Base-by-base conservation (phyloP, 257 asterid genomes). In the Cinchona pubescens region DNA sequence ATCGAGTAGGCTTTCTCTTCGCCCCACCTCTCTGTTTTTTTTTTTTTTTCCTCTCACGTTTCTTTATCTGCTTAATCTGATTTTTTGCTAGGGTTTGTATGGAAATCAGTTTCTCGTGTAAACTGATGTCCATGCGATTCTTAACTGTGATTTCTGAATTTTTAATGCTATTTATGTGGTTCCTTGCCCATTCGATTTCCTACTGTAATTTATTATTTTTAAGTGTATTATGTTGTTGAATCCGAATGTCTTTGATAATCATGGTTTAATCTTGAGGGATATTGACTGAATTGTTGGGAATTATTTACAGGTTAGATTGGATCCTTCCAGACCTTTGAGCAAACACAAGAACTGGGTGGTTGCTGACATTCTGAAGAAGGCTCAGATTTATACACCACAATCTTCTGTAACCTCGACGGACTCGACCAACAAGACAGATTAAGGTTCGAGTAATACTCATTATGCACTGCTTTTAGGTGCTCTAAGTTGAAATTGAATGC, bases 261-360 rank as follows among this genome's bases (percentile, higher is more conserved):
- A 19, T 1, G 29, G 13, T 53, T 46, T 40, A 11, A 3, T 8
- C 6, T 21, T 53, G 35, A 10, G 11, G 18, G 67, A 67, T 32
- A 23, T 11, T 11, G 43, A 56, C 13, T 34, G 40, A 18, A 8
- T 35, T n/a, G 3, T 19, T 15, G 21, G 19, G 48, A 18, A 45
- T 4, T n/a, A n/a, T 45, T 53, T 18, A 69, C 92, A 92, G 97
- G 97, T 89, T 75, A 89, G 75, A 78, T 77, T 93, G 87, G 97
- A 91, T 73, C 91, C 92, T 45, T 91, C 97, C 74, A 87, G 95
- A 82, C 98, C 98, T 43, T 49, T 93, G 67, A 93, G 98, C 96
- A 93, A 91, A 84, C 84, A 78, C 23, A 93, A 93, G 82, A 73
- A 75, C 43, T 93, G 98, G 97, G 61, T 86, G 46, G 98, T 89